Base-by-base conservation (phyloP, 1,284 basidiomycete species). In the Pholiota adiposa region DNA sequence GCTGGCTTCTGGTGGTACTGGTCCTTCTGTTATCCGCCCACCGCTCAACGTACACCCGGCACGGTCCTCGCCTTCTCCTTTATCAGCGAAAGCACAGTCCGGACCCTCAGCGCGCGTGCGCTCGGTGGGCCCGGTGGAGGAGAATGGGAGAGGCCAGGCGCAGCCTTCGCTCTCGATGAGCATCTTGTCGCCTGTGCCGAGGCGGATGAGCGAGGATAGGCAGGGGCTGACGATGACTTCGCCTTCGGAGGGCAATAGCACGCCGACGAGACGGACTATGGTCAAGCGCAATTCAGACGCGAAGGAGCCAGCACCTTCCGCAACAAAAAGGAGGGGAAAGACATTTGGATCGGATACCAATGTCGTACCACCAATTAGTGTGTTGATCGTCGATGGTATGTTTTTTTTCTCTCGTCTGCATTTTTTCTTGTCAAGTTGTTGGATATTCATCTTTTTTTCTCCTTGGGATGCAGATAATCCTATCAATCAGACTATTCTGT, bases 401-500 rank as follows among this genome's bases (percentile, higher is more conserved):
- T 70, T 23, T 52, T 49, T 58, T 50, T 61, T 41, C 12, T 43
- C 58, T 60, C 48, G n/a, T n/a, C n/a, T n/a, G n/a, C 51, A 33
- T 27, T 23, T 16, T 31, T 31, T 31, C 5, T 29, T 59, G 36
- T 53, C 51, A 56, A 68, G 19, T 46, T 59, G 63, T 61, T 34
- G 25, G n/a, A 8, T 16, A 9, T 43, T 51, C 4, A 49, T 29
- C 4, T 19, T 50, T 25, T 41, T 50, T 16, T 4, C 1, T 56
- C 3, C 1, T 50, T 16, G 12, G 5, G 54, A 23, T 9, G 3
- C 68, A 98, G 97, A 99, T 78, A 99, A 99, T 72, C 93, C 94
- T 2, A 99, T 99, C 79, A 99, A 99, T 74, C 96, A 97, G 71
- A 96, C 93, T 25, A 98, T 99, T 73, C 79, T 99, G 60, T 93